A percentile compares a stretch with the other conserved stretches of the same genome.
phyloP scores from a whole-genome alignment of 208 protist genomes.

The Lotmaria passim region DNA sequence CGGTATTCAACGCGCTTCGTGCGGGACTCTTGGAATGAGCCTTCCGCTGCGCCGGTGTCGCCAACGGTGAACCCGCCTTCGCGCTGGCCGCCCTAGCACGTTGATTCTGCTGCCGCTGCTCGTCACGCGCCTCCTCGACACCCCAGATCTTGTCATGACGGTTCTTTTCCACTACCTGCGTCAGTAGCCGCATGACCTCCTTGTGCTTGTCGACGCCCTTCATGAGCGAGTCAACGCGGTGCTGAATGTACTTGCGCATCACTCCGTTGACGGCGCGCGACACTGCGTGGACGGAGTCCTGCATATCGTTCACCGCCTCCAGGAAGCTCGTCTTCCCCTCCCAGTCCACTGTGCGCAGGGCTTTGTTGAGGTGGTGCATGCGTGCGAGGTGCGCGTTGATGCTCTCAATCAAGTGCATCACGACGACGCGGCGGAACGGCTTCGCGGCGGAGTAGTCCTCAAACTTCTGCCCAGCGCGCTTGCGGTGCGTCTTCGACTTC shows the following conservation, averaged over 20 bases:
- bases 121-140: constrained; percentile 33
- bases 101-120: constrained; percentile 46
- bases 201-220: constrained; percentile 72
- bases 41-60: background rate
- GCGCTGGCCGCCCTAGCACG: constrained; percentile 31
- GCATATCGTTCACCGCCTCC: constrained; percentile 66
- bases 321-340: constrained; percentile 71
- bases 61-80: background rate
- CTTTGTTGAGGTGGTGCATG: constrained; percentile 75
- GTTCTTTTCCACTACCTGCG: constrained; percentile 73
- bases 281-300: constrained; percentile 46
- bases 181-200: constrained; percentile 72
- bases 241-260: constrained; percentile 72
- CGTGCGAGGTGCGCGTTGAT: constrained; percentile 58
- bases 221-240: constrained; percentile 74
- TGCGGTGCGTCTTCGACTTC: constrained; percentile 81
- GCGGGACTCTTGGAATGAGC: background rate
- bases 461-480: constrained; percentile 79
- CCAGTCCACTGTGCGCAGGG: constrained; percentile 79
- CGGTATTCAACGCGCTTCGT: background rate
- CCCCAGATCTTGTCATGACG: constrained; percentile 76
- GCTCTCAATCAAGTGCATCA: constrained; percentile 60
- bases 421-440: constrained; percentile 80
- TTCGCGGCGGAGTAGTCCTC: constrained; percentile 88
- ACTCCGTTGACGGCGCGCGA: constrained; percentile 55